Conservation (phyloP, 306 rosid genomes). For the Gynostemma pentaphyllum region DNA sequence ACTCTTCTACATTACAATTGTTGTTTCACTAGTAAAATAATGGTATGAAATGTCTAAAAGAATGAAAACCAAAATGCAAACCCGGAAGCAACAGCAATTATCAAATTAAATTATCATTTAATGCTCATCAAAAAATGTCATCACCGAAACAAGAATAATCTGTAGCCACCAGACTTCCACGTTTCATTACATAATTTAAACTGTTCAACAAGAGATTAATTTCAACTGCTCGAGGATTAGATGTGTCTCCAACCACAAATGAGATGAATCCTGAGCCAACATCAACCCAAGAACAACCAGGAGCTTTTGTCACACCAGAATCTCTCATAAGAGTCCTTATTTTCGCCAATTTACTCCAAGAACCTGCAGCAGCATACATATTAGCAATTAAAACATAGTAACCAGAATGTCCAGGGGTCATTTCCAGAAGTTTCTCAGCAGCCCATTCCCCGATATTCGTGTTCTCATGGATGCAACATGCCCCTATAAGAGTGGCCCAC, state of each 20-base stretch:
- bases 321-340: constrained; percentile 79
- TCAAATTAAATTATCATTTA: background rate
- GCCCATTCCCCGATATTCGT: constrained; percentile 73
- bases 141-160: constrained; percentile 25
- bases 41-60: background rate
- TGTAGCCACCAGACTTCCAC: constrained; percentile 22
- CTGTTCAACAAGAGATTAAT: constrained; percentile 51
- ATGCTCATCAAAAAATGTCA: background rate
- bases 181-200: constrained; percentile 50
- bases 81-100: background rate
- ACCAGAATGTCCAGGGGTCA: constrained; percentile 65
- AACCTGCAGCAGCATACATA: constrained; percentile 81
- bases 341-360: constrained; percentile 52
- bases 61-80: background rate
- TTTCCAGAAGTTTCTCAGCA: constrained; percentile 62
- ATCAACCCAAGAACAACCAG: constrained; percentile 72
- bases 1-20: too few species aligned
- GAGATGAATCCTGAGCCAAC: constrained; percentile 45
- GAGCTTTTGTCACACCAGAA: constrained; percentile 61
- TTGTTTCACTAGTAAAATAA: background rate
- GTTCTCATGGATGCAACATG: constrained; percentile 63
- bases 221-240: constrained; percentile 35
- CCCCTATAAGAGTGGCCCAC: constrained; percentile 87
- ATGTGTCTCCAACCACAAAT: constrained; percentile 55
- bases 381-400: constrained; percentile 81